A percentile compares a stretch with the other conserved stretches of the same genome.
Conservation (phyloP, 495 filamentous ascomycete genomes). For the Penicillium herquei region DNA sequence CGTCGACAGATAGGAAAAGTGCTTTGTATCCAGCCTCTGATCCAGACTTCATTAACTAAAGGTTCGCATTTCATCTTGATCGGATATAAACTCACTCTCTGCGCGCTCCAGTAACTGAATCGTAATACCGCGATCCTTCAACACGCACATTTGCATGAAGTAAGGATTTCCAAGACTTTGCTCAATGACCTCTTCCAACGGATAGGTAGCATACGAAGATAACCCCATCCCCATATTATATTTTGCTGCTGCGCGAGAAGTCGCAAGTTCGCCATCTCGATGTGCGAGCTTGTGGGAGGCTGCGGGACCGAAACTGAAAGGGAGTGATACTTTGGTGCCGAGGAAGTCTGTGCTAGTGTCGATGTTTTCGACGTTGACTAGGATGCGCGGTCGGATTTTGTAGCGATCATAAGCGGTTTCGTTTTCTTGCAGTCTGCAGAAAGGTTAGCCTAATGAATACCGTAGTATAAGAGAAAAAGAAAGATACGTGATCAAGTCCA, state of each 20-base stretch:
- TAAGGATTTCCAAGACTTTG: slow-evolving; percentile 43
- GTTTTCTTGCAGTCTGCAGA: slow-evolving; percentile 46
- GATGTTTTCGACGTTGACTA: slow-evolving; percentile 50
- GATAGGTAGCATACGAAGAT: slow-evolving; percentile 51
- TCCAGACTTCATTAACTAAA: too few relatives aligned
- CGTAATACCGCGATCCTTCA: slow-evolving; percentile 85
- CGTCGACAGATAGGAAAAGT: slow-evolving; percentile 91
- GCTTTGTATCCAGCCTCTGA: slow-evolving; percentile 81
- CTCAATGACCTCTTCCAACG: slow-evolving; percentile 51
- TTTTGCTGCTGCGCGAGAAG: slow-evolving; percentile 74
- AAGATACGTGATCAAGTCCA: slow-evolving; percentile 34
- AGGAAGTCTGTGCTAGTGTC: slow-evolving; percentile 51
- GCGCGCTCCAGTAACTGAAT: slow-evolving; percentile 82
- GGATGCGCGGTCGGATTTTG: slow-evolving; percentile 53
- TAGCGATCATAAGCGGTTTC: slow-evolving; percentile 52
- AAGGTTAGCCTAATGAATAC: not conserved
- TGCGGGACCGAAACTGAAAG: slow-evolving; percentile 86
- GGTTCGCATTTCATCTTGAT: too few relatives aligned
- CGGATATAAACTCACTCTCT: slow-evolving; percentile 45
- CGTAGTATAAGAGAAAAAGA: not conserved
- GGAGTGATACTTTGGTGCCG: slow-evolving; percentile 56
- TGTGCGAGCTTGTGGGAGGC: slow-evolving; percentile 85
- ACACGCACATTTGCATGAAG: slow-evolving; percentile 82
- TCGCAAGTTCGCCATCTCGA: slow-evolving; percentile 77
- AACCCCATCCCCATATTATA: slow-evolving; percentile 64